These are phyloP conservation scores for Exophiala alcalophila DNA, from an alignment of 2,329 filamentous ascomycete genomes.

Conservation along the genomic window DNA sequence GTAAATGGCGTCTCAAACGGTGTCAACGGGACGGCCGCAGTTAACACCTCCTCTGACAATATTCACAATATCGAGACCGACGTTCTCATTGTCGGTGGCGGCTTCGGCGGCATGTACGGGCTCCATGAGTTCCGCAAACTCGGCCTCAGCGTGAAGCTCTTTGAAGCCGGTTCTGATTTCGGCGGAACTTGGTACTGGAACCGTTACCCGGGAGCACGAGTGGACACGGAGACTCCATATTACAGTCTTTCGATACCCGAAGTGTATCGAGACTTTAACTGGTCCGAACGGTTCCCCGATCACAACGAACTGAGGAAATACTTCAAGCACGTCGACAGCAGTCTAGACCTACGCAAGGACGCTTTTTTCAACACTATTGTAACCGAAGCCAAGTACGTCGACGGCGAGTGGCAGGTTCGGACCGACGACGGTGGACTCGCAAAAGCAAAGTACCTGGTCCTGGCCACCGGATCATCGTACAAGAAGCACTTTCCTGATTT, in stretches of 20 bases:
- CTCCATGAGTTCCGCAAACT: slow-evolving; percentile 52
- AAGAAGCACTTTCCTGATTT: slow-evolving; percentile 60
- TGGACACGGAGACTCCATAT: slow-evolving; percentile 46
- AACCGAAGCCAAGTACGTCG: slow-evolving; percentile 31
- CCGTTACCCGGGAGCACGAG: slow-evolving; percentile 42
- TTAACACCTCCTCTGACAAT: not conserved
- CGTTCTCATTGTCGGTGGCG: slow-evolving; percentile 32
- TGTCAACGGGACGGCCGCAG: not conserved
- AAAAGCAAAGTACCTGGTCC: slow-evolving; percentile 17
- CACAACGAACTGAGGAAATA: slow-evolving; percentile 41
- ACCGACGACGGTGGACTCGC: slow-evolving; percentile 35
- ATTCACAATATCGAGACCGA: slow-evolving; percentile 14
- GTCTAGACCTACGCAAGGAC: slow-evolving; percentile 40
- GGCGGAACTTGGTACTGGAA: slow-evolving; percentile 39
- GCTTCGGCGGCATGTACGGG: slow-evolving; percentile 47
- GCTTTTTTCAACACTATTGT: slow-evolving; percentile 30
- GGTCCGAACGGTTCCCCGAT: slow-evolving; percentile 41
- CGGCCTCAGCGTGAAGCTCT: slow-evolving; percentile 49
- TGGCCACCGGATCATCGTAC: slow-evolving; percentile 40
- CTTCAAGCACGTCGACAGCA: slow-evolving; percentile 41
- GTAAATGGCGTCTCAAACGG: not conserved
- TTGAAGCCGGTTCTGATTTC: slow-evolving; percentile 51
- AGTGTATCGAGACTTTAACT: slow-evolving; percentile 48
- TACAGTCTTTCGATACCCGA: slow-evolving; percentile 55
- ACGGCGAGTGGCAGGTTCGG: slow-evolving; percentile 40